These are phyloP conservation scores for Suillus americanus DNA, from an alignment of 768 basidiomycete species.

Conservation along the genomic window DNA sequence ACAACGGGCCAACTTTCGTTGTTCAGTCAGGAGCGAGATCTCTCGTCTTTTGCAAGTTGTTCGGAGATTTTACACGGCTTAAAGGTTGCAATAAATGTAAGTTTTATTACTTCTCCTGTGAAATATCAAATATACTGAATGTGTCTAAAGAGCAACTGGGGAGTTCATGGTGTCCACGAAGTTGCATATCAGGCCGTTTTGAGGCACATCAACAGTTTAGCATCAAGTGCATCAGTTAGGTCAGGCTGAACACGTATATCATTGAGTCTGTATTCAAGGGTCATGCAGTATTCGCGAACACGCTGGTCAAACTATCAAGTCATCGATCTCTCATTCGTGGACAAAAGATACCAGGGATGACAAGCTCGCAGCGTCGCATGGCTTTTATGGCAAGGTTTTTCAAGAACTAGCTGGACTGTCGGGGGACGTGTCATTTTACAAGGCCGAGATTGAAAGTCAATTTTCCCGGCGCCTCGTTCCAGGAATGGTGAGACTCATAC, in stretches of 20 bases:
- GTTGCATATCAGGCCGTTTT: constrained; percentile 81
- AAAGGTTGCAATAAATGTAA: constrained; percentile 73
- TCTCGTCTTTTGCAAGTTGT: constrained; percentile 74
- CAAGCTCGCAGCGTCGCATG: constrained; percentile 58
- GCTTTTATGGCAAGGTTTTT: constrained; percentile 59
- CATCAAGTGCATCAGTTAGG: constrained; percentile 82
- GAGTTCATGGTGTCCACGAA: constrained; percentile 60
- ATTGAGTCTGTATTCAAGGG: neutral
- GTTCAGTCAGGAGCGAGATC: constrained; percentile 79
- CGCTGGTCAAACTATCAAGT: constrained; percentile 81
- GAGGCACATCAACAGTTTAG: constrained; percentile 70
- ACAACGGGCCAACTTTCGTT: constrained; percentile 70
- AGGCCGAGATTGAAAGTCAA: constrained; percentile 66
- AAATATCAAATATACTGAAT: neutral
- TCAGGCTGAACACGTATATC: constrained; percentile 27
- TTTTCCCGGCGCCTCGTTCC: constrained; percentile 55
- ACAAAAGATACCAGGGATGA: constrained; percentile 77
- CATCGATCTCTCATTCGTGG: constrained; percentile 78
- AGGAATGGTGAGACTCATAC: constrained; percentile 53
- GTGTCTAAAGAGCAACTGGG: constrained; percentile 36
- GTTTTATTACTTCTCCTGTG: constrained; percentile 48
- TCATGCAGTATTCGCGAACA: constrained; percentile 60
- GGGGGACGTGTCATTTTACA: constrained; percentile 77
- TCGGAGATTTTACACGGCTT: constrained; percentile 63
- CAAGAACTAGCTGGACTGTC: constrained; percentile 80